Evolutionary conservation across 2,329 filamentous ascomycete species (phyloP).

Genomic region (Endoconidiophora laricicola): DNA sequence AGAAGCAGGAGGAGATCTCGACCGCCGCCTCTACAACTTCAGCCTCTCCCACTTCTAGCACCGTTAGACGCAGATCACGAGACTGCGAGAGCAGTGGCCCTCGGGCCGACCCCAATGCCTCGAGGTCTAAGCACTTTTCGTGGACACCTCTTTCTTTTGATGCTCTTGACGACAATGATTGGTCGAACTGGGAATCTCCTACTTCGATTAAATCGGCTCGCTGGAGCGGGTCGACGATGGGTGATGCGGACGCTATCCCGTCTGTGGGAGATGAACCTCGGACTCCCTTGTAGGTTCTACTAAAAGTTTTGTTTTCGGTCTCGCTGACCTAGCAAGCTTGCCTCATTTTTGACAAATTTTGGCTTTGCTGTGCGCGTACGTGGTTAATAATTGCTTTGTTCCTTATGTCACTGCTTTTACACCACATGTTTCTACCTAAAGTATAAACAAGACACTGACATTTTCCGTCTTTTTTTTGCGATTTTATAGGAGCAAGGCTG

Average conservation of each 20-base stretch:
- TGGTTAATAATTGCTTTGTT: neutral
- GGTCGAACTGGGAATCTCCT: constrained; percentile 47
- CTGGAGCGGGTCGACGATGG: constrained; percentile 47
- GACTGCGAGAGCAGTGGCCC: constrained; percentile 5
- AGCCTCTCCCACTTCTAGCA: constrained; percentile 7
- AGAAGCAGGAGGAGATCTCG: neutral
- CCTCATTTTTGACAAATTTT: neutral
- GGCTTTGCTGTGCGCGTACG: neutral
- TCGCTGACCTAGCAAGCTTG: constrained; percentile 28
- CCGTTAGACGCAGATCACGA: constrained; percentile 7
- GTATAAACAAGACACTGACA: neutral
- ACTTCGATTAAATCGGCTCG: constrained; percentile 38
- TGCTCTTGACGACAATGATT: constrained; percentile 42
- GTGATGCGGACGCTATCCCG: constrained; percentile 26
- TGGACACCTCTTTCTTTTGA: constrained; percentile 43
- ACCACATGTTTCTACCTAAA: neutral
- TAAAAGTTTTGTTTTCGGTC: constrained; percentile 22
- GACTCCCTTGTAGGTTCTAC: constrained; percentile 30
- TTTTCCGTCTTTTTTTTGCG: neutral
- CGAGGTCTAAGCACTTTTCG: constrained; percentile 37
- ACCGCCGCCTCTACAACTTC: constrained; percentile 9
- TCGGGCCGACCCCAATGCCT: constrained; percentile 20
- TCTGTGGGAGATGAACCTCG: constrained; percentile 31
- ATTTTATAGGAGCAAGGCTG: neutral
- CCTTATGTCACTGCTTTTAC: neutral